Evolutionary conservation across 805 yeast species (phyloP).

Genomic region (Saturnispora besseyi): DNA sequence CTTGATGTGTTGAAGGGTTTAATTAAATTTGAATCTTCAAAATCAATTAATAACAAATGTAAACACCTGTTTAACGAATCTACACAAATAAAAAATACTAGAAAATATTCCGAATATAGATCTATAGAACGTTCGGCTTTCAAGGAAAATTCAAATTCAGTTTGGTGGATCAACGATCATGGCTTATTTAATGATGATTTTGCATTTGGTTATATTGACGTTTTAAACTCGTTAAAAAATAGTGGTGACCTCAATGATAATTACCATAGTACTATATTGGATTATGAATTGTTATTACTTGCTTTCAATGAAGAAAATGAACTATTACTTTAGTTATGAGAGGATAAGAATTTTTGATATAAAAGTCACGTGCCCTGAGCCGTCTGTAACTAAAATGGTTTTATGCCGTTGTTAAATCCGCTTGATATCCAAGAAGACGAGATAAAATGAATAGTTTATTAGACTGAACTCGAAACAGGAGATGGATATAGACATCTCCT

Average conservation of each 20-base stretch:
- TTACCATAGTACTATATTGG: slow-evolving; percentile 1
- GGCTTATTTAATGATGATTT: neutral
- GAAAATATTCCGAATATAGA: neutral
- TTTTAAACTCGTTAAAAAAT: neutral
- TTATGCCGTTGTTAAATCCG: no score
- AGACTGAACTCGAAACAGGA: no score
- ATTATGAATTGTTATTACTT: neutral
- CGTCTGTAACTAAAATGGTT: no score
- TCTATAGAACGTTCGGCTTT: neutral
- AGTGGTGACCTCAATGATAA: neutral
- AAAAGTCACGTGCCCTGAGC: no score
- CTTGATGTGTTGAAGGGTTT: neutral
- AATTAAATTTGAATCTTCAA: slow-evolving; percentile 4
- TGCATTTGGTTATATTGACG: slow-evolving; percentile 5
- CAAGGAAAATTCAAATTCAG: neutral
- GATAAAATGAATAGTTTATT: no score
- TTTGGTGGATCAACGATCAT: neutral
- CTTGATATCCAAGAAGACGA: no score
- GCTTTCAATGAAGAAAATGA: slow-evolving; percentile 7
- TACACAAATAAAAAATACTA: slow-evolving; percentile 1
- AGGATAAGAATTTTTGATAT: no score
- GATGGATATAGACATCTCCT: no score
- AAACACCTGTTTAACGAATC: neutral
- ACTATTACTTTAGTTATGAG: neutral
- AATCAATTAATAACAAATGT: neutral